phyloP scores from a whole-genome alignment of 2,329 filamentous ascomycete genomes.

The Colletotrichum salicis region DNA sequence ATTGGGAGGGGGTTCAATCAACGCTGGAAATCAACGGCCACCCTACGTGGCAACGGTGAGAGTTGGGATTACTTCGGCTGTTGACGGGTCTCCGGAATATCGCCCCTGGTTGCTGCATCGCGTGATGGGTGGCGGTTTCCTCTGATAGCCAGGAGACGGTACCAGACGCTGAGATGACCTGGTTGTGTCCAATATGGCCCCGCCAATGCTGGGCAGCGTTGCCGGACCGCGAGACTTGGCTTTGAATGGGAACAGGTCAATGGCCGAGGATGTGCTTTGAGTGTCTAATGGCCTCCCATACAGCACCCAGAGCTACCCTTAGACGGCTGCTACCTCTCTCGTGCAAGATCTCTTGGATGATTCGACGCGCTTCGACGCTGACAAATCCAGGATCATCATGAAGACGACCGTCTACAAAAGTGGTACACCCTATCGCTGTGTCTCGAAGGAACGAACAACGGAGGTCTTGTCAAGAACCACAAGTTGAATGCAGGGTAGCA shows the following conservation, averaged over 20 bases:
- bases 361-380: not conserved
- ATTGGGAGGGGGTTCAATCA: not conserved
- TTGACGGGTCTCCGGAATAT: not conserved
- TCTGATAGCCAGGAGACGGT: not conserved
- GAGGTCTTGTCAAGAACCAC: not conserved
- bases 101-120: not conserved
- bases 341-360: not conserved
- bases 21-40: not conserved
- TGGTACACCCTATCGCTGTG: not conserved
- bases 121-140: not conserved
- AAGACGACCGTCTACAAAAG: not conserved
- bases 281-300: not conserved
- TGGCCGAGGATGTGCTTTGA: too few relatives aligned
- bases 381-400: not conserved
- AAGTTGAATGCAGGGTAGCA: not conserved
- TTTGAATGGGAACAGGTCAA: not conserved
- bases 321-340: too few relatives aligned
- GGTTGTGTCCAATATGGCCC: not conserved
- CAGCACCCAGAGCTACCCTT: not conserved
- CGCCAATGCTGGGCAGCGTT: not conserved
- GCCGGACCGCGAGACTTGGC: not conserved
- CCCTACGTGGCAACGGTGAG: not conserved
- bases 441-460: not conserved
- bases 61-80: not conserved
- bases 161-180: not conserved